Evolutionary conservation across 2,329 filamentous ascomycete genomes (phyloP), one percentile per base, ranked within the genome.

Genomic region (Colletotrichum magnum): DNA sequence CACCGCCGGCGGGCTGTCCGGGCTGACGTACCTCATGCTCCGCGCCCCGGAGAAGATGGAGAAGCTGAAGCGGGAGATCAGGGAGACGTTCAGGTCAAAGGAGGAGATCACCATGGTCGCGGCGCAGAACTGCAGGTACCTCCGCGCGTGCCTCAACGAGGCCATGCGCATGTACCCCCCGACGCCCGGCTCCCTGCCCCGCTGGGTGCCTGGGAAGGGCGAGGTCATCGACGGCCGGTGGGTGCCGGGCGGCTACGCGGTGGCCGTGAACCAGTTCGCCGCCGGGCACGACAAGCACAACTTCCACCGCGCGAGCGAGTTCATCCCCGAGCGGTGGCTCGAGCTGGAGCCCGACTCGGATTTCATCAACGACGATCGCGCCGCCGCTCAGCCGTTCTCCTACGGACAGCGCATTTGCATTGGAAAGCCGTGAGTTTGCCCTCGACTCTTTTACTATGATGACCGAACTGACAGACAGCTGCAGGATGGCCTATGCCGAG

Each of bases 361-460:
- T 36, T 62, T 54, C 15, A 24, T 24, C 39, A 47, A 53, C 39
- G 59, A 62, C 4, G 48, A 54, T 13, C 18, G n/a, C 4, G 59
- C 50, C 0, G 21, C 59, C 0, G 50, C 84, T 56, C 82, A 86
- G 73, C 82, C 85, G 0, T 87, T 88, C 69, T 80, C 81, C 6
- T 56, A 83, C 3, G 85, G 86, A 0, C 81, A 85, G 5, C 76
- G 85, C 0, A 85, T 85, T 52, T 87, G 86, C 68, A 77, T 87
- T 36, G 86, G 85, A 1, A 78, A 78, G 67, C 85, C 86, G 83
- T 84, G 76, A 75, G 83, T 77, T 12, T 1, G 4, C 10, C 21
- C 6, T 13, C 77, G 24, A 52, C 5, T 15, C 4, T 24, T 2
- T 45, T 26, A 24, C 36, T 32, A 13, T 6, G 1, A 7, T 50